Conservation (phyloP, 2,329 filamentous ascomycete species). For the Claviceps humidiphila region DNA sequence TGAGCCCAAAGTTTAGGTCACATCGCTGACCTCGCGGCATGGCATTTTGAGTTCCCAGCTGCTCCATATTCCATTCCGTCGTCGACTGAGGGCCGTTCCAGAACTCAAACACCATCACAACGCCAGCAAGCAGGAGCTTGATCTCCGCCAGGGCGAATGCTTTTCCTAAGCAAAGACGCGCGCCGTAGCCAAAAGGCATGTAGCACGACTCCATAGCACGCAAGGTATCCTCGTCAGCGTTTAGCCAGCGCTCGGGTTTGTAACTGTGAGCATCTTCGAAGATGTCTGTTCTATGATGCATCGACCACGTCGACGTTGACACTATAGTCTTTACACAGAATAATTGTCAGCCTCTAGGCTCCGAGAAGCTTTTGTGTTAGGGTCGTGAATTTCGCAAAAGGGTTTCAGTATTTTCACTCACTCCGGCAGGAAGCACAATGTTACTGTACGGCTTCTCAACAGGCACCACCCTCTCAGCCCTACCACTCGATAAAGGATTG, state of each 20-base stretch:
- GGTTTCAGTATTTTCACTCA: background rate
- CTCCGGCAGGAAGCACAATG: conserved; percentile 1
- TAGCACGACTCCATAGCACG: conserved; percentile 5
- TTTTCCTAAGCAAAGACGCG: conserved; percentile 4
- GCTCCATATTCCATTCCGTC: conserved; percentile 1
- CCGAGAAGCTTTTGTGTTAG: background rate
- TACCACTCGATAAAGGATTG: conserved; percentile 3
- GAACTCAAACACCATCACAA: conserved; percentile 1
- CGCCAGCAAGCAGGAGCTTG: conserved; percentile 2
- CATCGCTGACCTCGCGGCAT: conserved; percentile 3
- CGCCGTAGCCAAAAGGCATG: conserved; percentile 4
- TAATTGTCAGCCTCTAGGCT: background rate
- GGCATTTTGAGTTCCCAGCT: conserved; percentile 5
- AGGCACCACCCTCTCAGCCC: conserved; percentile 4
- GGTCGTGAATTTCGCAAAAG: background rate
- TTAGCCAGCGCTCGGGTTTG: conserved; percentile 4
- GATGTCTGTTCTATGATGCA: conserved; percentile 2
- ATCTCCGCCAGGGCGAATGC: conserved; percentile 3
- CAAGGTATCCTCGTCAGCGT: conserved; percentile 1
- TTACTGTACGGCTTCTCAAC: background rate
- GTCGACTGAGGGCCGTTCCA: conserved; percentile 1
- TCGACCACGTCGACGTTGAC: conserved; percentile 3
- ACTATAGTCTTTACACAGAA: conserved; percentile 2
- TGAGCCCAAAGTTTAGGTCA: background rate
- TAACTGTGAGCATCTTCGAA: background rate